phyloP scores from a whole-genome alignment of 805 yeast species.

The Yarrowia sp. region DNA sequence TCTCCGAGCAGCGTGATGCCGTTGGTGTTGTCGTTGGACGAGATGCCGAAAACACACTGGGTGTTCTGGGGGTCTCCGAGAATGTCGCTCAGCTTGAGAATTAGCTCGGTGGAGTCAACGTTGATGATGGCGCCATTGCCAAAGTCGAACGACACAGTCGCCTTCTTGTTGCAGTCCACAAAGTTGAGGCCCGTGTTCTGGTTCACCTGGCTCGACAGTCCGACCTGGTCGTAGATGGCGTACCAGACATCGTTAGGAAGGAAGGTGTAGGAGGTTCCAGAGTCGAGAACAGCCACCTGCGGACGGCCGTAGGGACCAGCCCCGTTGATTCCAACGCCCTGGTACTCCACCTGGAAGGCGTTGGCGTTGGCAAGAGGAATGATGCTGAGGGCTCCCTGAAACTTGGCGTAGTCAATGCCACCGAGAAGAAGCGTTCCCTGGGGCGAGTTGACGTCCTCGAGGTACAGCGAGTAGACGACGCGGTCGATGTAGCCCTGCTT shows the following conservation, averaged over 20 bases:
- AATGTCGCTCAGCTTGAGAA: constrained; percentile 2
- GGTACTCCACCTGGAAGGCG: constrained; percentile 10
- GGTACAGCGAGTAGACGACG: constrained; percentile 46
- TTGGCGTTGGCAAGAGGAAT: constrained; percentile 21
- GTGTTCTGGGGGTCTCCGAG: not conserved
- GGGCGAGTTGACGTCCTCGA: constrained; percentile 36
- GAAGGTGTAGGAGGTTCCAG: constrained; percentile 54
- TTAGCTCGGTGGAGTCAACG: not conserved
- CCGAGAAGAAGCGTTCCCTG: constrained; percentile 44
- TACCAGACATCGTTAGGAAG: constrained; percentile 41
- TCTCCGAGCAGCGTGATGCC: constrained; percentile 47
- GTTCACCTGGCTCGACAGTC: not conserved
- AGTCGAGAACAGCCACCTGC: constrained; percentile 45
- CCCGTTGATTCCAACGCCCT: constrained; percentile 28
- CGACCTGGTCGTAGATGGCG: not conserved
- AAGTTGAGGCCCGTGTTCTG: constrained; percentile 25
- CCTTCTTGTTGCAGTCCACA: constrained; percentile 14
- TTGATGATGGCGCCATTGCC: not conserved
- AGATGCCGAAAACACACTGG: constrained; percentile 34
- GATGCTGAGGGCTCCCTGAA: constrained; percentile 35
- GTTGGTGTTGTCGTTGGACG: constrained; percentile 37
- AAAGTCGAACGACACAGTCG: constrained; percentile 30
- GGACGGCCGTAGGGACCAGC: not conserved
- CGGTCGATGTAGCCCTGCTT: constrained; percentile 42
- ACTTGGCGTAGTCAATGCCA: constrained; percentile 46